Base-by-base conservation (phyloP, 2,329 filamentous ascomycete genomes). In the Nigrospora osmanthi region DNA sequence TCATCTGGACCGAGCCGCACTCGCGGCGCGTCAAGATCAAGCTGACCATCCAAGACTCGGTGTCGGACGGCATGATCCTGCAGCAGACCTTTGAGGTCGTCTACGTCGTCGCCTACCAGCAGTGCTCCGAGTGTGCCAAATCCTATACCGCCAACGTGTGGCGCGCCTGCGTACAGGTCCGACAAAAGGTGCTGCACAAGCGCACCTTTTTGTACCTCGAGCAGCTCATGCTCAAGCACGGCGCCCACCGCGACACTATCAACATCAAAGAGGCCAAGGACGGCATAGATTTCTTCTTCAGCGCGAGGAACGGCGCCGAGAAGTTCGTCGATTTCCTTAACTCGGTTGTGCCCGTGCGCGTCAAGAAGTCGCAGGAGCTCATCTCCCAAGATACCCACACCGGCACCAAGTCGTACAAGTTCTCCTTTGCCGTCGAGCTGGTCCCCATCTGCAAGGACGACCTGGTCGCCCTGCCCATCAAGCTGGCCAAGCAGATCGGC, bases 1-100 rank as follows among this genome's bases (percentile, higher is more conserved):
- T 97, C 62, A 87, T 97, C 61, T 98, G 93, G 93, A 98, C 93
- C 1, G 93, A 98, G 67, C 91, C 93, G 11, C 93, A 98, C 70
- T 96, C 90, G 57, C 78, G 89, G 60, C 77, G 93, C 62, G 78
- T 97, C 52, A 94, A 90, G 69, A 83, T 97, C 64, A 96, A 96
- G 72, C 84, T 98, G 65, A 97, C 93, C 1, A 84, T 97, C 40
- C 93, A 97, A 60, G 78, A 81, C 48, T 67, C 73, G 17, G 78
- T 83, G 2, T 75, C 76, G 42, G 78, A 81, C 45, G 80, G 79
- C 23, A 74, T 82, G 38, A 64, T 84, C 46, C 72, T 98, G 57
- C 93, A 98, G 67, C 93, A 98, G 68, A 85, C 82, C 42, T 96
- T 98, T 62, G 91, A 97, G 69, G 89, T 97, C 15, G 81, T 94